Evolutionary conservation across 345 rosid species (phyloP).

Genomic region (Rhizophora mangle): DNA sequence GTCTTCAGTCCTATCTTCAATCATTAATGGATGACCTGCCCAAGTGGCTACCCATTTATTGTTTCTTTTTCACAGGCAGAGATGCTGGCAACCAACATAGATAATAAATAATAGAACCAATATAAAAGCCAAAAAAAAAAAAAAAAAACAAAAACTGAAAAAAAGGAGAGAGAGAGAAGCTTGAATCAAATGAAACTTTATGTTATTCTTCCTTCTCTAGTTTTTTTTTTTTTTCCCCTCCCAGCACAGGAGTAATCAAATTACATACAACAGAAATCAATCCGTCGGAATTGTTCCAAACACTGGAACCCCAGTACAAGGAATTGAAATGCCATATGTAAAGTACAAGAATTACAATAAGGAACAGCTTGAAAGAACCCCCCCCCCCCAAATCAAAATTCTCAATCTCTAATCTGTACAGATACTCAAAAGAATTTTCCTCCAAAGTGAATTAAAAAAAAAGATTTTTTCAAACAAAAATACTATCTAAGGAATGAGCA

Average conservation of each 20-base stretch:
- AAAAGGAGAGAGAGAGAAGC: background rate
- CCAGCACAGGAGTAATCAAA: background rate
- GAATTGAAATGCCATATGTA: background rate
- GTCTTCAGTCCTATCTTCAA: background rate
- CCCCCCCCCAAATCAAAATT: background rate
- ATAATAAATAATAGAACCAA: too few relatives aligned
- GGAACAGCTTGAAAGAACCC: background rate
- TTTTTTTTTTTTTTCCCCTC: background rate
- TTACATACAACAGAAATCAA: background rate
- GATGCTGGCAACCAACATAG: too few relatives aligned
- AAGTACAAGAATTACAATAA: background rate
- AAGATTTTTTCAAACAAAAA: background rate
- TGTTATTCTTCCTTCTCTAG: background rate
- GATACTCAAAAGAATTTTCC: background rate
- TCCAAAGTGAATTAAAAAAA: background rate
- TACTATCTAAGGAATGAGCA: slow-evolving; percentile 10
- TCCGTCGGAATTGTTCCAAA: background rate
- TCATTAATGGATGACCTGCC: background rate
- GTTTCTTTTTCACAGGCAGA: too few relatives aligned
- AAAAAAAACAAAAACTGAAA: too few relatives aligned
- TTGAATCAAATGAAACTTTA: background rate
- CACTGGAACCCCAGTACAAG: background rate
- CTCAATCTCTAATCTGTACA: slow-evolving; percentile 2
- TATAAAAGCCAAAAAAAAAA: too few relatives aligned
- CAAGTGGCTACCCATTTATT: too few relatives aligned